A percentile compares a stretch with the other conserved stretches of the same genome.
phyloP scores from a whole-genome alignment of 1,284 basidiomycete genomes.

The Ceratobasidium papillatum region DNA sequence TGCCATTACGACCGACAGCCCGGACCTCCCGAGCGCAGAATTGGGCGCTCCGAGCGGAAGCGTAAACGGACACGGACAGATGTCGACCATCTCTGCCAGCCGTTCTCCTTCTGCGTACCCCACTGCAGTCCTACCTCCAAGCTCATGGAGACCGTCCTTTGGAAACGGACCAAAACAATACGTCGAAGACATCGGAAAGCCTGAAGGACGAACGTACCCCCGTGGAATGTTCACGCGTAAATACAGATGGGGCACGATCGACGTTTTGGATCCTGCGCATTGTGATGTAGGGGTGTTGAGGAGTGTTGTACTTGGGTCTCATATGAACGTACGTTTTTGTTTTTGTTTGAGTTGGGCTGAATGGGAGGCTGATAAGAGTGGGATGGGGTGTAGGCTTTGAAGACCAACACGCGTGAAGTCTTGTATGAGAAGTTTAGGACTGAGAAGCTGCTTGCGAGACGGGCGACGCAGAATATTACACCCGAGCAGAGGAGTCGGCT shows the following conservation, averaged over 20 bases:
- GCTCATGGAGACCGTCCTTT: slow-evolving; percentile 49
- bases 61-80: not conserved
- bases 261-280: slow-evolving; percentile 81
- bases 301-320: slow-evolving; percentile 78
- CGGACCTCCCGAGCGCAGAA: slow-evolving; percentile 33
- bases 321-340: slow-evolving; percentile 69
- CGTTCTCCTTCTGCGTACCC: slow-evolving; percentile 64
- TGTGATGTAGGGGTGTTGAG: slow-evolving; percentile 84
- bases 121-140: slow-evolving; percentile 40
- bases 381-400: slow-evolving; percentile 69
- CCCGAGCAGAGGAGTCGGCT: slow-evolving; percentile 32
- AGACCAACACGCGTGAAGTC: slow-evolving; percentile 79
- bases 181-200: slow-evolving; percentile 46
- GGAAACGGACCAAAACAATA: slow-evolving; percentile 21
- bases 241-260: slow-evolving; percentile 83
- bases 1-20: slow-evolving; percentile 30
- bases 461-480: slow-evolving; percentile 75
- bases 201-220: slow-evolving; percentile 59
- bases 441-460: slow-evolving; percentile 81
- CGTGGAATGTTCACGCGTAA: slow-evolving; percentile 75
- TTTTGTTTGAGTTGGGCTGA: slow-evolving; percentile 39
- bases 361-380: slow-evolving; percentile 42
- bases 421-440: slow-evolving; percentile 85
- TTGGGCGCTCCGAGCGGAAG: not conserved
- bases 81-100: slow-evolving; percentile 48